Base-by-base conservation (phyloP, 768 basidiomycete genomes). In the Lactifluus hygrophoroides region DNA sequence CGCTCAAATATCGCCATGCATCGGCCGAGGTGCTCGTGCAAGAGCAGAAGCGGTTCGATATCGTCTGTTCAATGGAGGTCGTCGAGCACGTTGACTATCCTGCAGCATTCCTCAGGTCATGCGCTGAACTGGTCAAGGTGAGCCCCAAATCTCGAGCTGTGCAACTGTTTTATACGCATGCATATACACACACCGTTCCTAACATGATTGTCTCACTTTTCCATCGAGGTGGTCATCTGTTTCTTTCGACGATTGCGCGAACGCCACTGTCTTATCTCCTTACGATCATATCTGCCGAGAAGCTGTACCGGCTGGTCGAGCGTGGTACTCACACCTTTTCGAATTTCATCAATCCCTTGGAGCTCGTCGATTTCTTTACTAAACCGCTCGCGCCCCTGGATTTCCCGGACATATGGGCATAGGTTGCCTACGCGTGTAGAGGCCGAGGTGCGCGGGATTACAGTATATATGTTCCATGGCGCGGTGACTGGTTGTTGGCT, bases 71-170 rank as follows among this genome's bases (percentile, higher is more conserved):
- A n/a, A 91, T 98, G 91, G 96, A 99, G 71, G 95, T 99, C 8
- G 69, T 99, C 30, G 96, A 99, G 73, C 96, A 99, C 67, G 96
- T 99, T 50, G 90, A 96, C 68, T 86, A 95, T 66, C 94, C 96
- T 1, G 76, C 82, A 6, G 77, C 79, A 7, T 99, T 99, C 70
- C 77, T 99, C 49, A 75, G 80, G 28, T 83, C 86, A 38, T 88
- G 93, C 64, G 88, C 88, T 0, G 78, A 86, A 57, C 79, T 98
- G 30, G 82, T 95, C 64, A 98, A 96, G 75, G 94, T 93, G 62
- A 42, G 80, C 47, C n/a, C n/a, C n/a, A n/a, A n/a, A n/a, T n/a
- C n/a, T n/a, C n/a, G n/a, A n/a, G n/a, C n/a, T n/a, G n/a, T n/a
- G n/a, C n/a, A n/a, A n/a, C n/a, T n/a, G n/a, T n/a, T n/a, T n/a